Evolutionary conservation across 306 rosid genomes (phyloP).

Genomic region (Lathyrus aphaca): DNA sequence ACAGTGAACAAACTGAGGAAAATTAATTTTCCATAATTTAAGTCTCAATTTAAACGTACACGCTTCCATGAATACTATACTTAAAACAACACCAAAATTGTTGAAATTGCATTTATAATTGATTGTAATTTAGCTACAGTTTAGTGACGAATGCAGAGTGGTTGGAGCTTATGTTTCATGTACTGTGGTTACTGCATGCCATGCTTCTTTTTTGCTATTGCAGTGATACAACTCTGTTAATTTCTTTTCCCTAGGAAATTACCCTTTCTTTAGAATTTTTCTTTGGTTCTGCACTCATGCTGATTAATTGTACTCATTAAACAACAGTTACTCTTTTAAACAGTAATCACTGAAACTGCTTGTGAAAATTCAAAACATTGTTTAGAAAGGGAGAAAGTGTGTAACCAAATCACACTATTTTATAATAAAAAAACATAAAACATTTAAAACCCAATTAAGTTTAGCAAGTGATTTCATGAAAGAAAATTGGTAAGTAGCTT

Average conservation of each 20-base stretch:
- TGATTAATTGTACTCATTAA: background rate
- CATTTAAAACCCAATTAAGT: background rate
- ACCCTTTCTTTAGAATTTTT: conserved; percentile 13
- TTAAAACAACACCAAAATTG: conserved; percentile 28
- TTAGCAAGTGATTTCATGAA: background rate
- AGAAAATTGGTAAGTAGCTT: conserved; percentile 3
- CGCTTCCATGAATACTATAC: conserved; percentile 43
- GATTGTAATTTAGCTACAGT: conserved; percentile 17
- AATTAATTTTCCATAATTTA: background rate
- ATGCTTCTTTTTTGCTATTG: conserved; percentile 31
- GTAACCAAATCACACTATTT: background rate
- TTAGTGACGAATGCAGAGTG: conserved; percentile 44
- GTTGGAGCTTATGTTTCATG: conserved; percentile 18
- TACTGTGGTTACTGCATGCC: conserved; percentile 4
- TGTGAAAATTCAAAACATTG: too few relatives aligned
- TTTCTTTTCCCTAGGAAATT: conserved; percentile 38
- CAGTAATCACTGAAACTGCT: too few relatives aligned
- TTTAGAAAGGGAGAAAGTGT: too few relatives aligned
- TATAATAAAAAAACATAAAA: conserved; percentile 10
- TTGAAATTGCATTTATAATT: conserved; percentile 15
- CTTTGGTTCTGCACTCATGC: conserved; percentile 6
- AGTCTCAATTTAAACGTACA: conserved; percentile 40
- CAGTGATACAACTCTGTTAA: conserved; percentile 19
- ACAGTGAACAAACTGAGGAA: conserved; percentile 31
- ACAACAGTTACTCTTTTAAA: too few relatives aligned